Base-by-base conservation (phyloP, 140 eudicot species). In the Cichorium intybus region DNA sequence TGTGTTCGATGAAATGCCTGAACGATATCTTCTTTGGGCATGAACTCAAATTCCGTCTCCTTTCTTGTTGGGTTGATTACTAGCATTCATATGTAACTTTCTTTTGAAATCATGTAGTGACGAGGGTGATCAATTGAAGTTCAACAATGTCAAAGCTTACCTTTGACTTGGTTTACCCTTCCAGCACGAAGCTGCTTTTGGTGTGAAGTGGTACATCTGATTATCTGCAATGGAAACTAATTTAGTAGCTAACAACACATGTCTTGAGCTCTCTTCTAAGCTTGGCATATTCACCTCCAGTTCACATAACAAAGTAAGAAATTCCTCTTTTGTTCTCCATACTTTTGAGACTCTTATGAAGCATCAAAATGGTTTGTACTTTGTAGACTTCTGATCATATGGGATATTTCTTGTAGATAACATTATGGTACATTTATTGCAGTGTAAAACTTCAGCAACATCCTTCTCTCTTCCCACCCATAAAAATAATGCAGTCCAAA, bases 281-380 rank as follows among this genome's bases (percentile, higher is more conserved):
- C 66, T 60, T 34, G 50, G 29, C 51, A 35, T 60, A 10, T 60
- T 60, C 21, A 37, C 66, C n/a, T 24, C 21, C 17, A 27, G 51
- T 37, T 60, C 66, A 21, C 66, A 60, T 35, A 37, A 60, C 29
- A 60, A 21, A 21, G 66, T 60, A 60, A 35, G 66, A 37, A 7
- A 20, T 34, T 23, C 66, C 34, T 35, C 66, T 35, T 34, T 34
- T 14, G 11, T 58, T 39, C 11, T 60, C n/a, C 29, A 37, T 60
- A 18, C 14, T 57, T 31, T n/a, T 2, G 7, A 22, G 15, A 51
- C 57, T 22, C 31, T 21, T 20, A 22, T 51, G 57, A 51, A 51
- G 29, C 4, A 22, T 51, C 21, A 22, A 51, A 29, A 16, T 7
- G 6, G n/a, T 11, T 18, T 29, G 29, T 34, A 11, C 2, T 11